phyloP scores from a whole-genome alignment of 2,329 filamentous ascomycete species.

The Nannizziopsis barbatae region DNA sequence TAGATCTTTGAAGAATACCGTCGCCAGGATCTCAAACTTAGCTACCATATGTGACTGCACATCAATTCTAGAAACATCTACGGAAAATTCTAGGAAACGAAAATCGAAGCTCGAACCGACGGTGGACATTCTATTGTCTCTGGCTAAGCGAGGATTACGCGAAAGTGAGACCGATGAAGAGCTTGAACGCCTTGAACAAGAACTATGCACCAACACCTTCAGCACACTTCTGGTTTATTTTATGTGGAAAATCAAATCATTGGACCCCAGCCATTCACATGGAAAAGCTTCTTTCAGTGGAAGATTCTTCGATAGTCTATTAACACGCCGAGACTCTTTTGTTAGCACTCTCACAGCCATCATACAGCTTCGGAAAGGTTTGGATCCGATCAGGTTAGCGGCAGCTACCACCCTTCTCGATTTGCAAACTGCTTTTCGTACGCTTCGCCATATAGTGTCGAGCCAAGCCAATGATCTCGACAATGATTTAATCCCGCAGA shows the following conservation, averaged over 20 bases:
- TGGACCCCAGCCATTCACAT: constrained; percentile 45
- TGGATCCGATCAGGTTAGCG: constrained; percentile 65
- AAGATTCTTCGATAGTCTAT: constrained; percentile 57
- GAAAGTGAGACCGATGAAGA: constrained; percentile 53
- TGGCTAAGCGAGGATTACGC: constrained; percentile 63
- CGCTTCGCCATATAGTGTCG: constrained; percentile 46
- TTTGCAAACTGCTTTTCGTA: constrained; percentile 66
- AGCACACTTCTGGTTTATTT: constrained; percentile 77
- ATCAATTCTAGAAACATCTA: constrained; percentile 55
- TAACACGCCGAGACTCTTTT: constrained; percentile 48
- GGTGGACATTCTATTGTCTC: constrained; percentile 58
- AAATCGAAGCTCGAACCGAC: constrained; percentile 32
- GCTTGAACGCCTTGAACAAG: constrained; percentile 65
- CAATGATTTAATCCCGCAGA: constrained; percentile 42
- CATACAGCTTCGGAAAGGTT: constrained; percentile 40
- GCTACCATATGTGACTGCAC: constrained; percentile 68
- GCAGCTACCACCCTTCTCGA: constrained; percentile 71
- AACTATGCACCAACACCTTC: constrained; percentile 64
- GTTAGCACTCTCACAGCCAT: constrained; percentile 40
- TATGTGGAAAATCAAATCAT: constrained; percentile 71
- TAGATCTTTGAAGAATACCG: constrained; percentile 58
- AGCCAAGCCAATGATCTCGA: constrained; percentile 33
- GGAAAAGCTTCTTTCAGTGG: constrained; percentile 48
- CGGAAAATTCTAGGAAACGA: constrained; percentile 28
- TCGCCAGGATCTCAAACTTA: constrained; percentile 71